Percentiles rank a stretch among this genome's conserved stretches.
Conservation (phyloP, 306 rosid genomes). For the Citrullus mucosospermus region DNA sequence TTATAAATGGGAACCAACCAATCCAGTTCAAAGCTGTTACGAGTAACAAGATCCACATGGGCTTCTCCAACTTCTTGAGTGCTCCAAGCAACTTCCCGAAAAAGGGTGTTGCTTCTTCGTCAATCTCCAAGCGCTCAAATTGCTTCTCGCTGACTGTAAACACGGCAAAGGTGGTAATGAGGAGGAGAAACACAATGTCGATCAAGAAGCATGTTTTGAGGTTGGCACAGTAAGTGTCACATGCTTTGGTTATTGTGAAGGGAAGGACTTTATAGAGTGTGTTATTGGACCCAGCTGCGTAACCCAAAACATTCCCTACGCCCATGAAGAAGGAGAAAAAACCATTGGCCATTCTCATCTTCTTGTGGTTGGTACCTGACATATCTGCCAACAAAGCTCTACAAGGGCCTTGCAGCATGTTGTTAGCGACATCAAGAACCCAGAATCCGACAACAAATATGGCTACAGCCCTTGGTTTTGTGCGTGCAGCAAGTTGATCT, state of each 20-base stretch:
- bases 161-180: slow-evolving; percentile 23
- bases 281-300: slow-evolving; percentile 52
- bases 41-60: slow-evolving; percentile 61
- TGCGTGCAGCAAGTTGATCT: not conserved
- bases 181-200: slow-evolving; percentile 29
- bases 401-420: slow-evolving; percentile 23
- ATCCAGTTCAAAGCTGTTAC: slow-evolving; percentile 84
- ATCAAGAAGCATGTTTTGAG: slow-evolving; percentile 70
- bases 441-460: slow-evolving; percentile 17
- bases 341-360: slow-evolving; percentile 35
- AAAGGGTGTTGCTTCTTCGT: not conserved
- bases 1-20: slow-evolving; percentile 81
- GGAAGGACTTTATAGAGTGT: slow-evolving; percentile 37
- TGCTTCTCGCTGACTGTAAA: slow-evolving; percentile 32
- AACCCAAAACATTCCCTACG: slow-evolving; percentile 63
- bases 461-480: slow-evolving; percentile 12
- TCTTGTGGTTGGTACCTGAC: slow-evolving; percentile 15
- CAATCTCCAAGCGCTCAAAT: not conserved
- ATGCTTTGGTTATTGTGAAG: slow-evolving; percentile 50
- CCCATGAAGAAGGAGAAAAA: slow-evolving; percentile 78
- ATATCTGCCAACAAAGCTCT: slow-evolving; percentile 15
- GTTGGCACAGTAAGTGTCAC: slow-evolving; percentile 70
- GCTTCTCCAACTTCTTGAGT: slow-evolving; percentile 32
- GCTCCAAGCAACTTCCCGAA: slow-evolving; percentile 34
- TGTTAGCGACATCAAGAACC: slow-evolving; percentile 19